These are phyloP conservation scores for Pythium scleroteichum DNA, from an alignment of 352 stramenopile species.

Conservation along the genomic window DNA sequence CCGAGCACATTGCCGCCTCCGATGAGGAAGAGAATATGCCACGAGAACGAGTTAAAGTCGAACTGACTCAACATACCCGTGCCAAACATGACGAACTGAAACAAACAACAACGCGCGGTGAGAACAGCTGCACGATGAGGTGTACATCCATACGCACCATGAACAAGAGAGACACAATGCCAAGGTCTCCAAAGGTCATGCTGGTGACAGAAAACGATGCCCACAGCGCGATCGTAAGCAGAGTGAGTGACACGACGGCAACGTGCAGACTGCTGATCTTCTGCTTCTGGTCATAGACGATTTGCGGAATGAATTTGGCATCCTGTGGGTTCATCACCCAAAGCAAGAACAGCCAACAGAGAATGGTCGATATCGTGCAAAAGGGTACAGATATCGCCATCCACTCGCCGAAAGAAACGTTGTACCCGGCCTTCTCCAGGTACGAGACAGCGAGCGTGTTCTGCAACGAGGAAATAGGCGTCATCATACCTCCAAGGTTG, in stretches of 20 bases:
- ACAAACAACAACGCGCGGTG: slow-evolving; percentile 12
- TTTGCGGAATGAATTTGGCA: slow-evolving; percentile 90
- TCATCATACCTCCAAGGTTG: slow-evolving; percentile 94
- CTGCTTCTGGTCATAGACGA: slow-evolving; percentile 91
- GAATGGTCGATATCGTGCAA: slow-evolving; percentile 80
- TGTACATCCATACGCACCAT: slow-evolving; percentile 57
- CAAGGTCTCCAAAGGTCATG: slow-evolving; percentile 88
- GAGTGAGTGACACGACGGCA: slow-evolving; percentile 86
- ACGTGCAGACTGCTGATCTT: slow-evolving; percentile 89
- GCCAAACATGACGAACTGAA: slow-evolving; percentile 86
- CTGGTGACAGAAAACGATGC: slow-evolving; percentile 86
- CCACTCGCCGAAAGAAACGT: slow-evolving; percentile 90
- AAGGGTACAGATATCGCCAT: slow-evolving; percentile 90
- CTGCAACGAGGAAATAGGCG: slow-evolving; percentile 91
- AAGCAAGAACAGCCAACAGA: slow-evolving; percentile 90
- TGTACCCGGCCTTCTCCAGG: slow-evolving; percentile 85
- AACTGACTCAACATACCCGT: slow-evolving; percentile 90
- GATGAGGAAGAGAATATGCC: slow-evolving; percentile 93
- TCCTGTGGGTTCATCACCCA: slow-evolving; percentile 87
- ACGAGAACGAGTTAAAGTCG: slow-evolving; percentile 94
- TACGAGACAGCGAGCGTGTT: slow-evolving; percentile 87
- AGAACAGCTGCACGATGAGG: too few relatives aligned
- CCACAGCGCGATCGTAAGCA: slow-evolving; percentile 91
- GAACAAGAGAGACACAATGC: slow-evolving; percentile 91
- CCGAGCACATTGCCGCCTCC: slow-evolving; percentile 91